Evolutionary conservation across 768 basidiomycete genomes (phyloP), one percentile per base, ranked within the genome.

Genomic region (Russula emetica): DNA sequence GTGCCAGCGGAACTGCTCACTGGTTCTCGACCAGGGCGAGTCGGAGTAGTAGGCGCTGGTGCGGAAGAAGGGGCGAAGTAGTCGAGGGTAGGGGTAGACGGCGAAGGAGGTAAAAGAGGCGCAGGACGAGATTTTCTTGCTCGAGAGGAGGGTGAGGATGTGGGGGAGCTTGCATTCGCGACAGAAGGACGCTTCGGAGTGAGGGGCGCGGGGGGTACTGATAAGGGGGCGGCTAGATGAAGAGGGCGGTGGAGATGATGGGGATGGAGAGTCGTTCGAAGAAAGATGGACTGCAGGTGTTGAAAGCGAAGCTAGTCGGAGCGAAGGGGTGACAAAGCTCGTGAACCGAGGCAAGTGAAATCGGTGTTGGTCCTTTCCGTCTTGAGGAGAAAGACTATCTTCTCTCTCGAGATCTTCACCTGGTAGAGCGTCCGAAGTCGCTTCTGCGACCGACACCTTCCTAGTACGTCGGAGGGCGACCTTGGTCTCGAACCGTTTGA

Each of bases 301-400:
- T 61, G 89, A 91, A 78, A 87, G 80, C 53, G 90, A 88, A 44
- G 82, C 89, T 65, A 81, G 81, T 60, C 84, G 81, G 64, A 90
- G 74, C 42, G 87, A 88, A 50, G 88, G 88, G 50, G 84, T 79
- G 64, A 80, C 75, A 76, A 83, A 90, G 72, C 78, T 80, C 55
- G 82, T 80, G 71, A 78, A 79, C 55, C 83, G 85, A 54, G 83
- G 80, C 64, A 76, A 74, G 71, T 80, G 79, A 69, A 64, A 70
- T 68, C 65, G 61, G 71, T 61, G 58, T 59, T 55, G 49, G 62
- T 58, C 55, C 20, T 52, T 58, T n/a, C 38, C 55, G 5, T 38
- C 13, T 42, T 57, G 26, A 13, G 36, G 14, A 42, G 38, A 30
- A 58, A 63, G 62, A 20, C 7, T 38, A 58, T 38, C 51, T 47